Evolutionary conservation across 768 basidiomycete genomes (phyloP), one percentile per base, ranked within the genome.

Genomic region (Serendipita indica): DNA sequence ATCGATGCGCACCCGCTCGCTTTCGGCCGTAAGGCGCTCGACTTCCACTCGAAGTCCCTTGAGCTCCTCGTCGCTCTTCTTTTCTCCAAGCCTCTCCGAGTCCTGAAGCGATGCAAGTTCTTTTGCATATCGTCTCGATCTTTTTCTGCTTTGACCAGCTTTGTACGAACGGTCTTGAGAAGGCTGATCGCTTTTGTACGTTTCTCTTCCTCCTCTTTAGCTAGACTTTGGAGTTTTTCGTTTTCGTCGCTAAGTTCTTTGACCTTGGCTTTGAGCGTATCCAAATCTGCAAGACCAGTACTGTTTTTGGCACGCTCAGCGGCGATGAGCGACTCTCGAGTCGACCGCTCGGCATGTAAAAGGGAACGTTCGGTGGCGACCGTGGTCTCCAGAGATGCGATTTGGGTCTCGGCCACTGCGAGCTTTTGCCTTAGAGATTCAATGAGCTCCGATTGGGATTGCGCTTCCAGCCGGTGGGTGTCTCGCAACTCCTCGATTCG

Each of bases 181-280:
- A 97, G 72, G 56, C 83, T 85, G 63, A 98, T 86, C 0, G 93
- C 93, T 66, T 98, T 99, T 18, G 83, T 80, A 12, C 94, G 82
- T 71, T 99, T 98, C 71, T 99, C 96, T 69, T 98, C 96, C 67
- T 98, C 96, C 61, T 97, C 93, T 68, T 89, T 96, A 3, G 82
- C 84, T 7, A 74, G 58, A 18, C 72, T 73, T 62, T 81, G 83
- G 2, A 77, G 71, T 43, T 77, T 78, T 46, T 81, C 77, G 0
- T 84, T 69, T 59, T 96, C 88, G 16, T 74, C 69, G 46, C 75
- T 74, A n/a, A 91, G 71, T 16, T 74, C 76, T 2, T 77, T 75
- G 0, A 83, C 70, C 37, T 86, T 82, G 0, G 71, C 69, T 57
- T 78, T 76, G 39, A 46, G 22, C 12, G 13, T 25, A 13, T 14